Evolutionary conservation across 768 basidiomycete genomes (phyloP).

Genomic region (Agrocybe praecox): DNA sequence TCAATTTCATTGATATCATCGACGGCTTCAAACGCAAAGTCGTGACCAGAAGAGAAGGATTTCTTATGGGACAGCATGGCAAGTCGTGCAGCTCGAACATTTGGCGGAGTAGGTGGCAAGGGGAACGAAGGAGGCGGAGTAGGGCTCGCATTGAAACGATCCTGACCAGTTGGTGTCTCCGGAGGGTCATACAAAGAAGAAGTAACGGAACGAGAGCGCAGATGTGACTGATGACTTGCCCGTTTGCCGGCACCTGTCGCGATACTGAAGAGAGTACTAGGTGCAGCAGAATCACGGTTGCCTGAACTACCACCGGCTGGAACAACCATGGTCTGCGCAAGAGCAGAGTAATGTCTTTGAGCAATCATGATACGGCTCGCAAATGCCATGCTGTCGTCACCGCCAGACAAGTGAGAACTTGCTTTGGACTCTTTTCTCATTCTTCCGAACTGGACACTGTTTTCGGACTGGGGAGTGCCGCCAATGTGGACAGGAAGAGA

Average conservation of each 20-base stretch:
- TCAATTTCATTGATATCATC: constrained; percentile 69
- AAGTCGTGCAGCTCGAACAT: constrained; percentile 57
- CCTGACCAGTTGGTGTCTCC: constrained; percentile 37
- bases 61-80: constrained; percentile 60
- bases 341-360: constrained; percentile 70
- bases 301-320: constrained; percentile 38
- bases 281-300: constrained; percentile 27
- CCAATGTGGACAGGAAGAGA: constrained; percentile 45
- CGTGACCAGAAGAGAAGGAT: constrained; percentile 57
- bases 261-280: constrained; percentile 32
- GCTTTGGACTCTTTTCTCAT: constrained; percentile 53
- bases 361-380: constrained; percentile 70
- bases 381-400: constrained; percentile 51
- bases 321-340: constrained; percentile 66
- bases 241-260: constrained; percentile 38
- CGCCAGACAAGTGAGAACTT: constrained; percentile 55
- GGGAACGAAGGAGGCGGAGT: constrained; percentile 75
- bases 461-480: constrained; percentile 57
- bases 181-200: constrained; percentile 41
- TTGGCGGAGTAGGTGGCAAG: constrained; percentile 76
- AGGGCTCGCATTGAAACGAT: constrained; percentile 45
- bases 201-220: constrained; percentile 63
- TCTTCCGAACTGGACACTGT: constrained; percentile 59
- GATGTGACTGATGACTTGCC: constrained; percentile 43
- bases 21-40: constrained; percentile 57